phyloP scores from a whole-genome alignment of 2,329 filamentous ascomycete genomes.

The Phialemonium atrogriseum region DNA sequence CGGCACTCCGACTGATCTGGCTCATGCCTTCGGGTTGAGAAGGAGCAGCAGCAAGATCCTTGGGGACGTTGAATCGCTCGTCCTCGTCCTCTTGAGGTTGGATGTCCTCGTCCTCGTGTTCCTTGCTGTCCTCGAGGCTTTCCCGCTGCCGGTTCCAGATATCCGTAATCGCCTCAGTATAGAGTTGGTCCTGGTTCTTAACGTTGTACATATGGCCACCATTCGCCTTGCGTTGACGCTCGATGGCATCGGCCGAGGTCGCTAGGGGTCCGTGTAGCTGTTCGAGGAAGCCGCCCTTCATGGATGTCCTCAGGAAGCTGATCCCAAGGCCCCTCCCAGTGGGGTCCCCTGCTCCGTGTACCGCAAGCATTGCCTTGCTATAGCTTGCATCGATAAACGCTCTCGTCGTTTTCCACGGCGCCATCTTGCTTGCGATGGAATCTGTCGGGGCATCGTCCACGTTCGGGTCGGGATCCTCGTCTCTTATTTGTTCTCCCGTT shows the following conservation, averaged over 20 bases:
- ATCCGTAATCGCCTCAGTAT: conserved; percentile 80
- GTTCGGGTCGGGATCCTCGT: conserved; percentile 54
- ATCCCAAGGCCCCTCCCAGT: conserved; percentile 90
- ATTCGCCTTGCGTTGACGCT: conserved; percentile 79
- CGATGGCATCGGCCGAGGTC: conserved; percentile 73
- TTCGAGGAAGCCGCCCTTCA: conserved; percentile 94
- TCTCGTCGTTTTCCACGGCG: conserved; percentile 94
- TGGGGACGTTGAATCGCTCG: conserved; percentile 64
- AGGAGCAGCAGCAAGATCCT: conserved; percentile 60
- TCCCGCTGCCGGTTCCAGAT: conserved; percentile 88
- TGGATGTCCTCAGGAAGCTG: conserved; percentile 94
- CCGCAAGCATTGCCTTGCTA: conserved; percentile 91
- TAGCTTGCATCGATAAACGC: conserved; percentile 91
- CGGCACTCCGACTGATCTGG: conserved; percentile 65
- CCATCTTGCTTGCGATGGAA: conserved; percentile 78
- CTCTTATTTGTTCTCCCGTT: conserved; percentile 51
- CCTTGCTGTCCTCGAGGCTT: conserved; percentile 64
- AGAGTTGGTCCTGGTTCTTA: conserved; percentile 83
- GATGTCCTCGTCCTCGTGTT: conserved; percentile 56
- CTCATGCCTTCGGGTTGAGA: conserved; percentile 72
- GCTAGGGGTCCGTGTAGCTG: conserved; percentile 59
- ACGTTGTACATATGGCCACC: conserved; percentile 97
- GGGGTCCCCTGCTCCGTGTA: conserved; percentile 91
- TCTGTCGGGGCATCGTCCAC: conserved; percentile 59
- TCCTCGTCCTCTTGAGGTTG: conserved; percentile 52